Conservation (phyloP, 352 stramenopile genomes). For the Globisporangium solare region DNA sequence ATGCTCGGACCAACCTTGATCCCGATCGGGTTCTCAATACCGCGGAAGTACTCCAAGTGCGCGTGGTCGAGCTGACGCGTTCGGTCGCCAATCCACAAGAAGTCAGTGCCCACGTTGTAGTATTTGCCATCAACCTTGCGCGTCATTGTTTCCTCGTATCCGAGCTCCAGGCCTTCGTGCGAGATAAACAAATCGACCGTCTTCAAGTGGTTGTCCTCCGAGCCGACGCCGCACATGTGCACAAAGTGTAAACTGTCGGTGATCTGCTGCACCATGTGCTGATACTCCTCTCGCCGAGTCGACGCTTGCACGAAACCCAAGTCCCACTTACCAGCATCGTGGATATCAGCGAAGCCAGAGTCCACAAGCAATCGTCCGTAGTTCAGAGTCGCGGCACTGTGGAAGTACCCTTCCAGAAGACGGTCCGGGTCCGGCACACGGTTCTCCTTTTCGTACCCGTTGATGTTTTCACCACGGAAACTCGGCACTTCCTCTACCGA, state of each 20-base stretch:
- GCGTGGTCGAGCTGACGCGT: slow-evolving; percentile 97
- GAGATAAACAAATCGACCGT: slow-evolving; percentile 97
- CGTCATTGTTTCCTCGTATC: slow-evolving; percentile 98
- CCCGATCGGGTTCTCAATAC: slow-evolving; percentile 97
- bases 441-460: slow-evolving; percentile 91
- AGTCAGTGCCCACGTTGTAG: slow-evolving; percentile 98
- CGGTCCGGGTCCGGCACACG: slow-evolving; percentile 91
- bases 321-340: slow-evolving; percentile 96
- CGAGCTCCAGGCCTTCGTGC: slow-evolving; percentile 98
- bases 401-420: slow-evolving; percentile 97
- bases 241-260: slow-evolving; percentile 97
- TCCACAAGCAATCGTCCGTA: slow-evolving; percentile 94
- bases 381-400: slow-evolving; percentile 97
- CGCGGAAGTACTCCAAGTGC: slow-evolving; percentile 98
- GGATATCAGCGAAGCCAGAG: slow-evolving; percentile 96
- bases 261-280: slow-evolving; percentile 96
- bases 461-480: slow-evolving; percentile 99
- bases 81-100: slow-evolving; percentile 98
- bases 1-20: slow-evolving; percentile 98
- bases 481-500: slow-evolving; percentile 86
- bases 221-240: slow-evolving; percentile 93
- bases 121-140: slow-evolving; percentile 91
- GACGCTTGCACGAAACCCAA: slow-evolving; percentile 97
- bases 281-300: slow-evolving; percentile 91
- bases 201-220: slow-evolving; percentile 83